A percentile compares a stretch with the other conserved stretches of the same genome.
These are phyloP conservation scores for Gelatoporia subvermispora DNA, from an alignment of 768 basidiomycete genomes.

Conservation along the genomic window DNA sequence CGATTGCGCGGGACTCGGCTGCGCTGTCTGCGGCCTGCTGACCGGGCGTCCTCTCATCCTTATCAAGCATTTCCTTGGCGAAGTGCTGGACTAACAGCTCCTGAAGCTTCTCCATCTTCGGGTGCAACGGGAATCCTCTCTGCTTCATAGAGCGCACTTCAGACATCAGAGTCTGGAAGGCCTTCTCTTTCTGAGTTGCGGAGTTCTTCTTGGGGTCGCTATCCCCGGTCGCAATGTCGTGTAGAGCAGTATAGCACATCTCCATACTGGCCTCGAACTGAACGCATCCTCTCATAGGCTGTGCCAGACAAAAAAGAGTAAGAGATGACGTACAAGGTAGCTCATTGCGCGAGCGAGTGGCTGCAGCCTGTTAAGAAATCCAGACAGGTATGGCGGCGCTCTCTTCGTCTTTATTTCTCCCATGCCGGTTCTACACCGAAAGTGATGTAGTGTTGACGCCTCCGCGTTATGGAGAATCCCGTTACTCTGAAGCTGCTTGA, in stretches of 20 bases:
- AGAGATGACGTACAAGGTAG: slow-evolving; percentile 65
- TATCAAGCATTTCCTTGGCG: slow-evolving; percentile 42
- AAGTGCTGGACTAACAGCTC: slow-evolving; percentile 79
- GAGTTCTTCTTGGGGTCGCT: slow-evolving; percentile 38
- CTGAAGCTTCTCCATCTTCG: slow-evolving; percentile 87
- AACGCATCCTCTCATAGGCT: neutral
- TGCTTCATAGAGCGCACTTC: slow-evolving; percentile 59
- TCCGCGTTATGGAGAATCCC: slow-evolving; percentile 33
- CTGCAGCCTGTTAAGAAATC: slow-evolving; percentile 46
- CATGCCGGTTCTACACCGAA: slow-evolving; percentile 43
- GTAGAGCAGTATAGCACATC: slow-evolving; percentile 70
- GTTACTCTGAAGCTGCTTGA: slow-evolving; percentile 30
- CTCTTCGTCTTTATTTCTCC: slow-evolving; percentile 27
- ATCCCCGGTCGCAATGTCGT: slow-evolving; percentile 40
- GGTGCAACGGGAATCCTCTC: slow-evolving; percentile 65
- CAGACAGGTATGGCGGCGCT: slow-evolving; percentile 45
- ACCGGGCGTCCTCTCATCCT: slow-evolving; percentile 21
- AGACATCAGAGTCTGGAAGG: slow-evolving; percentile 59
- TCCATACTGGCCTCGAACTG: slow-evolving; percentile 80
- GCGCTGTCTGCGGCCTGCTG: slow-evolving; percentile 10
- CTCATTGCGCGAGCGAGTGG: slow-evolving; percentile 78
- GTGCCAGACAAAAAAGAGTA: slow-evolving; percentile 2
- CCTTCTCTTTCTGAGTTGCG: slow-evolving; percentile 42
- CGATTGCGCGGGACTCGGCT: slow-evolving; percentile 73
- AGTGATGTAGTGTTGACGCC: slow-evolving; percentile 56